These are phyloP conservation scores for Venturia nashicola DNA, from an alignment of 2,329 filamentous ascomycete species.

Conservation along the genomic window DNA sequence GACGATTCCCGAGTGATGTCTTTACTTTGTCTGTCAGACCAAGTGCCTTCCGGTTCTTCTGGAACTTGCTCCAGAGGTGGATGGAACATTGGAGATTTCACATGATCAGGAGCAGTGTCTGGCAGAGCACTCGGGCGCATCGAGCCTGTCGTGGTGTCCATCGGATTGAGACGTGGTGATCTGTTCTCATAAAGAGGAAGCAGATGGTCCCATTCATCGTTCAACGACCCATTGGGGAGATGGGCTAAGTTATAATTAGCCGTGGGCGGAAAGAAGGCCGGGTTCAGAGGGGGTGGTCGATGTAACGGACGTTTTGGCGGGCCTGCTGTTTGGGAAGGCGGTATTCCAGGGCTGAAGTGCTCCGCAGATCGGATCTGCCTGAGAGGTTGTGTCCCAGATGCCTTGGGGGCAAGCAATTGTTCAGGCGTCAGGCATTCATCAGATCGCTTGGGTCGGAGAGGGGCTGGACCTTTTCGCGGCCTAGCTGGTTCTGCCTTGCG, in stretches of 20 bases:
- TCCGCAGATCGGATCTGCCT: conserved; percentile 6
- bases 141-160: background rate
- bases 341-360: background rate
- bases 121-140: background rate
- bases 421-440: background rate
- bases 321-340: background rate
- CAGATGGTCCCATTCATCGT: conserved; percentile 7
- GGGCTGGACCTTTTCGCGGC: background rate
- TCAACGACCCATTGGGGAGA: background rate
- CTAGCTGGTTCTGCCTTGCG: background rate
- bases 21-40: conserved; percentile 6
- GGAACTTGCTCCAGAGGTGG: conserved; percentile 9
- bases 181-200: conserved; percentile 5
- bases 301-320: background rate
- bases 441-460: conserved; percentile 7
- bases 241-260: background rate
- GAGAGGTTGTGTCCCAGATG: background rate
- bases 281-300: background rate
- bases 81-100: conserved; percentile 6
- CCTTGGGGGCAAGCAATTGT: background rate
- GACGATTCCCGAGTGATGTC: background rate
- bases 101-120: background rate
- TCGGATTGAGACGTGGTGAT: background rate
- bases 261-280: background rate
- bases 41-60: conserved; percentile 10